Evolutionary conservation across 1,284 basidiomycete species (phyloP).

Genomic region (Irpex sp.): DNA sequence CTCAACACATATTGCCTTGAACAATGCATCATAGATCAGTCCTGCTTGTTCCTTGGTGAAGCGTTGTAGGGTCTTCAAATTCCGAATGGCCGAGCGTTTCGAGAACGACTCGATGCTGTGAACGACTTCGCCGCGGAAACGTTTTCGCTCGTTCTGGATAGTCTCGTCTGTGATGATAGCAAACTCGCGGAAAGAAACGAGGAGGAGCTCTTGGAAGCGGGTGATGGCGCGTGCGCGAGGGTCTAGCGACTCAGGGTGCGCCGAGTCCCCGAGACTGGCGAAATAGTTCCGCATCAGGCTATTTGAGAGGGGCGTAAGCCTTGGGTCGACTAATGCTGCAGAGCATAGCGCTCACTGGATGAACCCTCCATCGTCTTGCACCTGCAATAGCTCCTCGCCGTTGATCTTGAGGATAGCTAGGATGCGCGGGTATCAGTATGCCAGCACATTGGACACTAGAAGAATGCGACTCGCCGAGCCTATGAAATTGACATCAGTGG

Average conservation of each 20-base stretch:
- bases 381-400: constrained; percentile 89
- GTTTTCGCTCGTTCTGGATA: constrained; percentile 83
- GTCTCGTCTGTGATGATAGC: constrained; percentile 95
- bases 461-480: constrained; percentile 37
- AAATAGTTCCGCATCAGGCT: constrained; percentile 96
- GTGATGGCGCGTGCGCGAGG: constrained; percentile 85
- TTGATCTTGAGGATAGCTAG: constrained; percentile 97
- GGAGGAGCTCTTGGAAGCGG: constrained; percentile 95
- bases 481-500: constrained; percentile 14
- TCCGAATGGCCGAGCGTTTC: constrained; percentile 91
- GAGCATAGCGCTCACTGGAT: constrained; percentile 65
- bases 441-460: background rate
- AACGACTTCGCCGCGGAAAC: constrained; percentile 89
- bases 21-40: constrained; percentile 87
- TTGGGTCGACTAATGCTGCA: no score
- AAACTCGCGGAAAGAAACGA: constrained; percentile 97
- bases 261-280: constrained; percentile 89
- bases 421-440: background rate
- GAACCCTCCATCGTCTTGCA: constrained; percentile 97
- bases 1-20: constrained; percentile 81
- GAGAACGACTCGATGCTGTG: constrained; percentile 95
- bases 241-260: constrained; percentile 87
- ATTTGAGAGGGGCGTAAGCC: background rate
- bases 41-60: constrained; percentile 92
- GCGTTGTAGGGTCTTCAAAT: constrained; percentile 77